phyloP scores from a whole-genome alignment of 768 basidiomycete species.

The Boletus rufocinnamomeus region DNA sequence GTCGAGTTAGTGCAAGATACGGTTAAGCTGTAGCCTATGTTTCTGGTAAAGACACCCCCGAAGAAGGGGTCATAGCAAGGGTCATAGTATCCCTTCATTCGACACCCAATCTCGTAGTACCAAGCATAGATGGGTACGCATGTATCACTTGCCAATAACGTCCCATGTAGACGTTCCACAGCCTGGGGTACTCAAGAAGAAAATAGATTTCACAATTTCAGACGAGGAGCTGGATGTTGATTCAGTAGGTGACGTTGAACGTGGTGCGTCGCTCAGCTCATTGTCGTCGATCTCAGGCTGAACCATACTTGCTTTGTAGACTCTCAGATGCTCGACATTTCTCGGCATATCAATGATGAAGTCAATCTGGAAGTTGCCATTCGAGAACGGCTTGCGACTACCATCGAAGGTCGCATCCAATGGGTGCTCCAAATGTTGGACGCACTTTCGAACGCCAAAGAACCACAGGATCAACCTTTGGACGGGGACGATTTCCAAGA shows the following conservation, averaged over 20 bases:
- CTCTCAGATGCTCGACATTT: constrained; percentile 13
- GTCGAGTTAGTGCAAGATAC: neutral
- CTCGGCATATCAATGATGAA: constrained; percentile 37
- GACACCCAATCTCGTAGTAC: neutral
- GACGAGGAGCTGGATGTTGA: constrained; percentile 16
- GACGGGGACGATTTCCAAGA: constrained; percentile 39
- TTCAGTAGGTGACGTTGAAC: constrained; percentile 12
- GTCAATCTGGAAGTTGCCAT: constrained; percentile 46
- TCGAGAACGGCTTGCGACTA: constrained; percentile 42
- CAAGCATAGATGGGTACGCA: constrained; percentile 27
- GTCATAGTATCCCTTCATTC: neutral
- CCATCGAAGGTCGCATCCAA: constrained; percentile 45
- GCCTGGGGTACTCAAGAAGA: constrained; percentile 13
- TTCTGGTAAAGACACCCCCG: neutral
- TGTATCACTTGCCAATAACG: constrained; percentile 24
- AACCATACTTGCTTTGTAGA: constrained; percentile 12
- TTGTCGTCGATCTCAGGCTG: neutral
- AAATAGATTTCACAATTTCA: constrained; percentile 6
- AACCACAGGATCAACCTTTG: constrained; percentile 16
- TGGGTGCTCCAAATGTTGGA: constrained; percentile 48
- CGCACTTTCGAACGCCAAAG: constrained; percentile 28
- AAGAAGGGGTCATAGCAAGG: neutral
- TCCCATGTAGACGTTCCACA: constrained; percentile 18
- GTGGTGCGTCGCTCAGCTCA: constrained; percentile 20
- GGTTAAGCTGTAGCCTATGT: neutral